Evolutionary conservation across 176 grass and related monocot species (phyloP).

Genomic region (Juncus effusus): DNA sequence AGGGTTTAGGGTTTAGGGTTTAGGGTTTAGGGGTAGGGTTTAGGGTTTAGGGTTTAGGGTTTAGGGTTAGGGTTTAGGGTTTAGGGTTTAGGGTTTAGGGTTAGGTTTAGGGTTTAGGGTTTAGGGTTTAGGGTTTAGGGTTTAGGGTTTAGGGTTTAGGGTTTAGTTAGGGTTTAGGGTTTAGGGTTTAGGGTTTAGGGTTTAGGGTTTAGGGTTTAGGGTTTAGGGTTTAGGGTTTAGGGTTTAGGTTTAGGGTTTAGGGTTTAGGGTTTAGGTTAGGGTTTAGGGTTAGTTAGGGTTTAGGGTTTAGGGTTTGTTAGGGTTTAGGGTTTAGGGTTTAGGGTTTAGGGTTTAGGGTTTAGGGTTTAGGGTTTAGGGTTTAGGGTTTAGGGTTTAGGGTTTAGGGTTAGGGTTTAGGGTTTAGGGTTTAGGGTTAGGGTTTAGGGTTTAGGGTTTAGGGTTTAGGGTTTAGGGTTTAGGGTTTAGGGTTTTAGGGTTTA

Average conservation of each 20-base stretch:
- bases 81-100: conserved; percentile 29
- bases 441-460: not conserved
- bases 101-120: conserved; percentile 24
- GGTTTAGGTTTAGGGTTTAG: conserved; percentile 28
- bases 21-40: no score
- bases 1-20: conserved; percentile 30
- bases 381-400: conserved; percentile 25
- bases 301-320: no score
- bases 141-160: conserved; percentile 25
- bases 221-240: conserved; percentile 33
- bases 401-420: conserved; percentile 33
- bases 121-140: conserved; percentile 23
- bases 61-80: conserved; percentile 26
- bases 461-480: conserved; percentile 4
- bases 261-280: no score
- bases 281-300: no score
- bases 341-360: conserved; percentile 21
- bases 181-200: conserved; percentile 11
- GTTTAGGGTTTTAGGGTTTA: no score
- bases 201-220: conserved; percentile 12
- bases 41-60: conserved; percentile 29
- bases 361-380: conserved; percentile 24
- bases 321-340: conserved; percentile 16
- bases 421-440: conserved; percentile 25
- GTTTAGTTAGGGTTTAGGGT: conserved; percentile 24